Conservation (phyloP, 1,139 yeast species). For the Pichia sp. region DNA sequence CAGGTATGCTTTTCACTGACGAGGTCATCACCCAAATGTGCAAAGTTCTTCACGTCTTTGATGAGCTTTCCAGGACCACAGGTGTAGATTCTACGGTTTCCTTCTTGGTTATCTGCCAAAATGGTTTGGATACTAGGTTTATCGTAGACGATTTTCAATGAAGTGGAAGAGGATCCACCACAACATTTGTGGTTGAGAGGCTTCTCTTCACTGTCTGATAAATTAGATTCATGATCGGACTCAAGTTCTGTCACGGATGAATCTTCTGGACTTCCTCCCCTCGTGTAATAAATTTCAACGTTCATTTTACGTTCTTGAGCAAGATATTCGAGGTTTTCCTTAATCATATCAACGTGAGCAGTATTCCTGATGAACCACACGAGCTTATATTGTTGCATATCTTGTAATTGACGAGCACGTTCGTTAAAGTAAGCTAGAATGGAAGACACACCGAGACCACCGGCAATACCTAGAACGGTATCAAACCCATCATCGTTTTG, state of each 20-base stretch:
- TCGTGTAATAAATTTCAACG: constrained; percentile 20
- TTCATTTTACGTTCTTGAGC: constrained; percentile 14
- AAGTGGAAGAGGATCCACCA: neutral
- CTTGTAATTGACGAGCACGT: constrained; percentile 11
- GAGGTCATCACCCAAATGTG: constrained; percentile 2
- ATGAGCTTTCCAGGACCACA: constrained; percentile 40
- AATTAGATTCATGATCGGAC: neutral
- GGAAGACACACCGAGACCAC: constrained; percentile 22
- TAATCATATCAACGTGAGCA: constrained; percentile 16
- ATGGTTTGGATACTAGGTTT: constrained; percentile 17
- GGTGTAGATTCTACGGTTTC: constrained; percentile 25
- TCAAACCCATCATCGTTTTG: constrained; percentile 3
- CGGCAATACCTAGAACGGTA: constrained; percentile 17
- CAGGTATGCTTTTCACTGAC: constrained; percentile 6
- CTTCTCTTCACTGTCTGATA: too few species aligned
- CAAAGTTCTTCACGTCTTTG: constrained; percentile 29
- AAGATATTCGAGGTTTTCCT: constrained; percentile 22
- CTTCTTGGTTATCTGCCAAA: neutral
- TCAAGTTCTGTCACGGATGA: neutral
- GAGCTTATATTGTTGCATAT: constrained; percentile 26
- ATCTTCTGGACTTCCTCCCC: neutral
- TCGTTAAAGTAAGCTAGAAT: constrained; percentile 15
- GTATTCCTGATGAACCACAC: constrained; percentile 23
- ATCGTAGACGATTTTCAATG: constrained; percentile 9
- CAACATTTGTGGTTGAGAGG: neutral